Evolutionary conservation across 176 grass and related monocot species (phyloP), one percentile per base, ranked within the genome.

Genomic region (Oryza glumipatula): DNA sequence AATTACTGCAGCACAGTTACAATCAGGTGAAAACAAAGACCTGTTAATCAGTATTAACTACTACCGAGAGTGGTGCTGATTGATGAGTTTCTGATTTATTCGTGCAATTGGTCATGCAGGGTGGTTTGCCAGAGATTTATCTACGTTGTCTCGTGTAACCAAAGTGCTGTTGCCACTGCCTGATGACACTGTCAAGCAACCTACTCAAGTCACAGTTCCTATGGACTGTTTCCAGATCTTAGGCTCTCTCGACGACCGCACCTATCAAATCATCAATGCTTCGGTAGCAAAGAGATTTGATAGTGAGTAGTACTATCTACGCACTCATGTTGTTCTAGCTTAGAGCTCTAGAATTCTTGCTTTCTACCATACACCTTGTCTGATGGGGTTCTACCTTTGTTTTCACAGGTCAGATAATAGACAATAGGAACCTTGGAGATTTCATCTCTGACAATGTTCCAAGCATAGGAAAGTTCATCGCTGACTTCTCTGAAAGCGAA

Each of bases 81-180:
- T 14, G 47, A 48, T 46, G 45, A 16, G 15, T 52, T 52, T 52
- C 49, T 52, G 49, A 0, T 52, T 52, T 52, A 14, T 16, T 15
- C 49, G 1, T 54, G 16, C 51, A 11, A 54, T 54, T 54, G 51
- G 21, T 67, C 68, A 21, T 86, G 11, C 84, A 97, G 92, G 95
- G 67, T 97, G 90, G 95, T 94, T 97, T 88, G 88, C 92, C 54
- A 86, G 90, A 73, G 95, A 97, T 77, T 79, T 88, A 61, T 41
- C 85, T 75, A 97, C 84, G 4, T 76, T 97, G 24, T 82, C 74
- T 39, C 78, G 33, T 66, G 87, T 91, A 46, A 82, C 86, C 48
- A 73, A 76, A 5, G 88, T 94, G 47, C 54, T 97, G 41, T 79
- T 94, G 60, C 88, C 76, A 12, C 61, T 33, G 30, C 65, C 90